Percentiles rank a stretch among this genome's conserved stretches.
Evolutionary conservation across 495 filamentous ascomycete species (phyloP).

Genomic region (Aspergillus conjunctus): DNA sequence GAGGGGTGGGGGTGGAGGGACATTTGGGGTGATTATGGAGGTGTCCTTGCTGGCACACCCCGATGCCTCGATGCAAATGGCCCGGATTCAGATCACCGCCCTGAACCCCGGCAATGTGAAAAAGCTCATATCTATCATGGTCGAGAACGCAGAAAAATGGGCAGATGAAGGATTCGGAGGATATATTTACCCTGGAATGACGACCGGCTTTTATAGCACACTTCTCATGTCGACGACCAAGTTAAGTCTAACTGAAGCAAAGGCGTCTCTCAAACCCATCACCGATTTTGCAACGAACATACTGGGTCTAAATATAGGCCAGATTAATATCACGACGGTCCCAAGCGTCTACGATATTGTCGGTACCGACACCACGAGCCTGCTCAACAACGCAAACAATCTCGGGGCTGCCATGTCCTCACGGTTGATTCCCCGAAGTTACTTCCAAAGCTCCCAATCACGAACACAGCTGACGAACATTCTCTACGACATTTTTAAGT

Average conservation of each 20-base stretch:
- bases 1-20: slow-evolving; percentile 58
- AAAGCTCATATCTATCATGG: slow-evolving; percentile 40
- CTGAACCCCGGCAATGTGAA: slow-evolving; percentile 29
- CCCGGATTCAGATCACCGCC: slow-evolving; percentile 39
- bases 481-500: slow-evolving; percentile 2
- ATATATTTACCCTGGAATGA: slow-evolving; percentile 28
- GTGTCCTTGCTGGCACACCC: slow-evolving; percentile 44
- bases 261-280: slow-evolving; percentile 31
- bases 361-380: not conserved
- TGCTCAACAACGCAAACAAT: slow-evolving; percentile 3
- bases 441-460: slow-evolving; percentile 4
- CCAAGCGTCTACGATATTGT: slow-evolving; percentile 34
- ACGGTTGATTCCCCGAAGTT: slow-evolving; percentile 11
- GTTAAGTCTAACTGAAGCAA: slow-evolving; percentile 34
- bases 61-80: slow-evolving; percentile 32
- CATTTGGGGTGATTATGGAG: slow-evolving; percentile 54
- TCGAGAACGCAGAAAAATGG: slow-evolving; percentile 45
- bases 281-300: slow-evolving; percentile 34
- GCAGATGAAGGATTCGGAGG: slow-evolving; percentile 52
- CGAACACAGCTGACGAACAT: slow-evolving; percentile 10
- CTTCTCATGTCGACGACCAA: slow-evolving; percentile 44
- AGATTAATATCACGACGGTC: slow-evolving; percentile 29
- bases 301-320: not conserved
- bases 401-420: slow-evolving; percentile 13
- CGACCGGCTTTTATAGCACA: slow-evolving; percentile 27